phyloP scores from a whole-genome alignment of 805 yeast genomes.

The Starmera caribaea region DNA sequence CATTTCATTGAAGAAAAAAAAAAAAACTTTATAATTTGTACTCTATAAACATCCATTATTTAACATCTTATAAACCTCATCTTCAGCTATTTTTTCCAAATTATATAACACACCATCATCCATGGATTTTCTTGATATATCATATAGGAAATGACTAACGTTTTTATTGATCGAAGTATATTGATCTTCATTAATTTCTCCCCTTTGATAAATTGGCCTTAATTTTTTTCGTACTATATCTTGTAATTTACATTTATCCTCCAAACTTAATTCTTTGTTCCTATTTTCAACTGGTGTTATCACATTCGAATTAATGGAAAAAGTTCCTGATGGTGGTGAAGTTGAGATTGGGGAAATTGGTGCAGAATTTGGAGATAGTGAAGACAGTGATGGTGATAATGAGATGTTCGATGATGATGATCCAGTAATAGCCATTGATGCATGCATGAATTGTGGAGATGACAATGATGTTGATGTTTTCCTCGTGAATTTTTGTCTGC shows the following conservation, averaged over 20 bases:
- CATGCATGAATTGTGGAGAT: not conserved
- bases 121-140: conserved; percentile 14
- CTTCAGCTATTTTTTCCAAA: conserved; percentile 12
- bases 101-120: conserved; percentile 1
- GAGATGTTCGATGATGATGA: not conserved
- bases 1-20: not conserved
- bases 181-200: conserved; percentile 23
- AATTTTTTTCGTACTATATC: conserved; percentile 43
- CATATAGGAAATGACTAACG: conserved; percentile 53
- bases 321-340: conserved; percentile 1
- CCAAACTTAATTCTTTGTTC: conserved; percentile 13
- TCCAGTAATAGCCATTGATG: not conserved
- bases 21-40: not conserved
- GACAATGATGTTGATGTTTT: not conserved
- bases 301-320: too few species aligned
- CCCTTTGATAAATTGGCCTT: conserved; percentile 35
- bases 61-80: conserved; percentile 5
- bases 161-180: conserved; percentile 55
- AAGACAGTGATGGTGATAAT: conserved; percentile 2
- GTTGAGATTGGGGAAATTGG: conserved; percentile 9
- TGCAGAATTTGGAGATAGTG: conserved; percentile 2
- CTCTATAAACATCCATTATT: conserved; percentile 2
- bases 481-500: not conserved
- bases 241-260: conserved; percentile 50
- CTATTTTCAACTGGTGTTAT: not conserved